Base-by-base conservation (phyloP, 805 yeast genomes). In the Metschnikowia picachoensis region DNA sequence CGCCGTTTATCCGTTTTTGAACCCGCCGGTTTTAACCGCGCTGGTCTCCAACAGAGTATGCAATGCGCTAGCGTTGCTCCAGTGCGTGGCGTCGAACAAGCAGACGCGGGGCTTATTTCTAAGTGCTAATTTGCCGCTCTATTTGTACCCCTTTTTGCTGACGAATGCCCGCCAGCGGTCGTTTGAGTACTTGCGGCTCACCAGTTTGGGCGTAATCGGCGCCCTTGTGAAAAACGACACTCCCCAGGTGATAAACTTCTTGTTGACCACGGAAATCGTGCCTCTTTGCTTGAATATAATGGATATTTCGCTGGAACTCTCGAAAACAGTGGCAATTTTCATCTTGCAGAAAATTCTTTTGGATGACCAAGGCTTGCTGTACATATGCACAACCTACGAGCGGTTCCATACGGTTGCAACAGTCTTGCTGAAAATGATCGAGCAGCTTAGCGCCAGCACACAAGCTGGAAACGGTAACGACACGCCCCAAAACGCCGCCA, bases 201-300 rank as follows among this genome's bases (percentile, higher is more conserved):
- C 99, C 1, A 86, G 96, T 44, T 77, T 92, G 50, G 99, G 99
- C 34, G 99, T 92, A 7, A 87, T 92, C 62, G 99, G 99, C 16
- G 98, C 99, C 0, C 72, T 92, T 46, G 98, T 94, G 25, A 92
- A 94, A 59, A 92, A 91, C 64, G 99, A 92, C 60, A 87, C 96
- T 4, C 89, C 96, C 13, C 96, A 92, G 57, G 98, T 92, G 37
- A 91, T 94, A 51, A 87, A 87, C 51, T 92, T 94, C 60, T 70
- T 92, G 59, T 73, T 92, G 37, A 83, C 96, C n/a, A 94, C 99
- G 0, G 99, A 92, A 64, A 92, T 94, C 57, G 95, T 94, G 30
- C 99, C 99, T 5, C 70, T 94, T 46, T 94, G 99, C 63, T 72
- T 92, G 48, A 83, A 94, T 58, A 92, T 94, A 51, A 92, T 92